Evolutionary conservation across 345 rosid species (phyloP), one percentile per base, ranked within the genome.

Genomic region (Aquilaria yunnanensis): DNA sequence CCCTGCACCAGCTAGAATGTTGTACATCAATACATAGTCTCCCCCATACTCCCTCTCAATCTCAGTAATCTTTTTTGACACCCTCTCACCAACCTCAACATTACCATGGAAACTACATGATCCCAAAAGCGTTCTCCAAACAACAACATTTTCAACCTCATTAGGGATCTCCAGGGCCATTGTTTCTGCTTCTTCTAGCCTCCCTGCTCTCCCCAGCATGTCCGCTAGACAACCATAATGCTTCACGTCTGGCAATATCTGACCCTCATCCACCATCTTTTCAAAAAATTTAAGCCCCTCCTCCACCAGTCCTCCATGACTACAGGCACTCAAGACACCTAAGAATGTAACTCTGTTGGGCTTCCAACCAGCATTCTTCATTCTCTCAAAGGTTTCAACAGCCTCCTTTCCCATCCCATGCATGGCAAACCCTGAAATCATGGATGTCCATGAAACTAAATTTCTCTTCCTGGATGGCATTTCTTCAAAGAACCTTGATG

Each of bases 331-430:
- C 65, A 92, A 68, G 57, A 87, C 81, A 69, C 96, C 84, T 72
- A 92, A 60, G 72, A 84, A 84, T 2, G 96, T 87, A 50, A 85
- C 91, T 70, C 80, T 70, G 46, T 89, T 92, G 0, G 97, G 89
- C 13, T 59, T 83, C 70, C 82, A 53, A 23, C 89, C 87, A 32
- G 54, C 51, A 61, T 60, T 80, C 75, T 80, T 85, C 90, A 92
- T 87, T 68, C 72, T 80, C 45, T 72, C 73, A 71, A 85, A 89
- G 62, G 57, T 29, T 51, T 60, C 72, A 12, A 80, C 73, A 0
- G 97, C 98, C 76, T 84, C 95, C 66, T 74, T 80, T 11, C 86
- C 96, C 96, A 82, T 77, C 33, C 97, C 93, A 51, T 89, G 89
- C 90, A 80, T 77, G 52, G 97, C 92, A 73, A 89, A 80, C n/a